Evolutionary conservation across 345 rosid species (phyloP), one percentile per base, ranked within the genome.

Genomic region (Ricinus communis): DNA sequence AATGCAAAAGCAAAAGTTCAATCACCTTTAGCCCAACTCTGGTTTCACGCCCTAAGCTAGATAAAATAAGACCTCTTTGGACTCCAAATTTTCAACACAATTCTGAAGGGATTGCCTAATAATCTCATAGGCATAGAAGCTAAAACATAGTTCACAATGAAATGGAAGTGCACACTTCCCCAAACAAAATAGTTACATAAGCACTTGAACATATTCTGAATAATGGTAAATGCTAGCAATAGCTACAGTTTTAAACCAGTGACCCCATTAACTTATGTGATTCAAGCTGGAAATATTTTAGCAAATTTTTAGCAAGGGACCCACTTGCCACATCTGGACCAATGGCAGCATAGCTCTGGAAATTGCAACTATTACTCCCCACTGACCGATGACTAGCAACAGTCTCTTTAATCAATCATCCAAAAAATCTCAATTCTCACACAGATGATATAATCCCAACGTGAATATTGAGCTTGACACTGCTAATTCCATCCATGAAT

Each of bases 401-500:
- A n/a, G n/a, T n/a, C n/a, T n/a, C n/a, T n/a, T n/a, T n/a, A n/a
- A n/a, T n/a, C n/a, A n/a, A n/a, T n/a, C n/a, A n/a, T n/a, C n/a
- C n/a, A n/a, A n/a, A n/a, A n/a, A n/a, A n/a, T n/a, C n/a, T n/a
- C n/a, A n/a, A n/a, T n/a, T 22, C 31, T 18, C 21, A 24, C 51
- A 18, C 36, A 5, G 19, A 38, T 40, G 18, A 36, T 38, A 61
- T 31, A 16, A 61, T 5, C 10, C 9, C 28, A 30, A n/a, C 28
- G 40, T 18, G 3, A 38, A 62, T 14, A 38, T 24, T 28, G 4
- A 24, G 25, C 31, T 52, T n/a, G 38, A 54, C 24, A 54, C 19
- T 36, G 30, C 31, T 8, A 67, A 68, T n/a, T 56, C 16, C 18
- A 19, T 47, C 66, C 66, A 70, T 10, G 66, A 53, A 51, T 50